These are phyloP conservation scores for Chlorella variabilis DNA, from an alignment of 163 green algal species.

Conservation along the genomic window DNA sequence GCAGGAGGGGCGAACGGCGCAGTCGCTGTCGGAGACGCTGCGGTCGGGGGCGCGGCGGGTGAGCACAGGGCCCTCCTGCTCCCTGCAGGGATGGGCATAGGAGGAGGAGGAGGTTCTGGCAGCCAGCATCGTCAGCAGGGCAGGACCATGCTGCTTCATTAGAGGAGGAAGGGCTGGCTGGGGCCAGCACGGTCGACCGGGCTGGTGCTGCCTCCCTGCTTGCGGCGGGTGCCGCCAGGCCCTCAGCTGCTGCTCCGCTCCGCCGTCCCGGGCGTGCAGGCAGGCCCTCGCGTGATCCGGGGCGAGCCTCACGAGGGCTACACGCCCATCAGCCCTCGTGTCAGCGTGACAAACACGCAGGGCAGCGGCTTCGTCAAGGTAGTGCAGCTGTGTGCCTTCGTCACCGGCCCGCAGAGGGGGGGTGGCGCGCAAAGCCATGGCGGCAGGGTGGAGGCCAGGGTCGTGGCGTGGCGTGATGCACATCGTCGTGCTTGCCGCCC, in stretches of 20 bases:
- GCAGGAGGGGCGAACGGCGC: not conserved
- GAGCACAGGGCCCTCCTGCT: not conserved
- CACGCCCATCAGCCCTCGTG: not conserved
- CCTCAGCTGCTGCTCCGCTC: not conserved
- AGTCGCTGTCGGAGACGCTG: constrained; percentile 43
- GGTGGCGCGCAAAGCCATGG: too few species aligned
- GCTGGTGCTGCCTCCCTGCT: too few species aligned
- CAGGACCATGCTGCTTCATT: not conserved
- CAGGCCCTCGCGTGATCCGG: constrained; percentile 38
- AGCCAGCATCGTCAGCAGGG: too few species aligned
- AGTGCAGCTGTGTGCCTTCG: not conserved
- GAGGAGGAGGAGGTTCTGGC: too few species aligned
- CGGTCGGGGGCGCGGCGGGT: constrained; percentile 13
- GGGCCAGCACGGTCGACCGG: too few species aligned
- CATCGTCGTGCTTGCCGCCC: not conserved
- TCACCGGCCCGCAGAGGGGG: too few species aligned
- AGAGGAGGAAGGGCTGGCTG: not conserved
- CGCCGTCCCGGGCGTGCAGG: not conserved
- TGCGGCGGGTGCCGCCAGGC: not conserved
- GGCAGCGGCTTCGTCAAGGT: constrained; percentile 37
- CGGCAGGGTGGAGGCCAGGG: not conserved
- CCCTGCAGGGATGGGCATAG: not conserved
- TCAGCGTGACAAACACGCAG: constrained; percentile 38
- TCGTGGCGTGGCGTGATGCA: not conserved
- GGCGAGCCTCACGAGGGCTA: not conserved